Percentiles rank a stretch among this genome's conserved stretches.
phyloP scores from a whole-genome alignment of 148 eudicot genomes.

The Spergularia marina region DNA sequence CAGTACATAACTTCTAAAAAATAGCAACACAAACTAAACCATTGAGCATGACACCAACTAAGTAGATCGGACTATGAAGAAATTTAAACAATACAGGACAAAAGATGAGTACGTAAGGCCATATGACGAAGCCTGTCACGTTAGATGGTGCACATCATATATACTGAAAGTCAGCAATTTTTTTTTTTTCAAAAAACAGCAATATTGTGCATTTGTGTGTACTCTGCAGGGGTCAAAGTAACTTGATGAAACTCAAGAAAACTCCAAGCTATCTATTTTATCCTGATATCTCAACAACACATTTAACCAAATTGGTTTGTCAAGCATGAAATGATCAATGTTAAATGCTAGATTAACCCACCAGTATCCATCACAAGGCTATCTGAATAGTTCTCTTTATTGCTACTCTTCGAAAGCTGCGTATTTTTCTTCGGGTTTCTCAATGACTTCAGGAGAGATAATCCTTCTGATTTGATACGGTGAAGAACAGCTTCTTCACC shows the following conservation, averaged over 20 bases:
- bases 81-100: background rate
- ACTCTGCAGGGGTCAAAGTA: background rate
- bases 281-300: background rate
- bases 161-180: background rate
- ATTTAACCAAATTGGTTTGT: background rate
- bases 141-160: background rate
- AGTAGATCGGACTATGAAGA: background rate
- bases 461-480: conserved; percentile 52
- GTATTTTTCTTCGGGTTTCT: conserved; percentile 53
- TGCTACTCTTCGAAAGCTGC: conserved; percentile 21
- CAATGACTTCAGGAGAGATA: conserved; percentile 50
- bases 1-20: background rate
- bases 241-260: background rate
- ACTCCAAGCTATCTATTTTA: background rate
- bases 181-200: background rate
- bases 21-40: background rate
- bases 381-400: conserved; percentile 47
- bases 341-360: conserved; percentile 25
- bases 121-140: background rate
- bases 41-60: background rate
- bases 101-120: background rate
- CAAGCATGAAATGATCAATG: background rate
- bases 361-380: conserved; percentile 33
- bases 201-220: conserved; percentile 6
- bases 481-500: conserved; percentile 62